Evolutionary conservation across 148 eudicot genomes (phyloP).

Genomic region (Agrostemma githago): DNA sequence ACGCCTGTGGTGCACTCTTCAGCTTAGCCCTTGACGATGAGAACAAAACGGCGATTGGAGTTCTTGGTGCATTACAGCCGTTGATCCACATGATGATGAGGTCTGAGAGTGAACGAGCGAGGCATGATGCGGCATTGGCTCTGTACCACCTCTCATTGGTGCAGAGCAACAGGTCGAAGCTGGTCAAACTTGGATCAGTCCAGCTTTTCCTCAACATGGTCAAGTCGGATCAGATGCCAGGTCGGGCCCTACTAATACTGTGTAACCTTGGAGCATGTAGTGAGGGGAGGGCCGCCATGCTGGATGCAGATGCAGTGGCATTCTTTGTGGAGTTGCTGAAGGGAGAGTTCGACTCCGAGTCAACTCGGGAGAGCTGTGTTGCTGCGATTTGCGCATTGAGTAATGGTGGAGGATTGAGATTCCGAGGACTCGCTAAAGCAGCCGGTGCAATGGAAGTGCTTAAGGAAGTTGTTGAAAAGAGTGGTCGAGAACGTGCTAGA

Average conservation of each 20-base stretch:
- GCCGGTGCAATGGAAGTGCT: slow-evolving; percentile 63
- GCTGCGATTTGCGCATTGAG: slow-evolving; percentile 67
- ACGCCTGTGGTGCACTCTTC: slow-evolving; percentile 82
- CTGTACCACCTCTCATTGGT: slow-evolving; percentile 71
- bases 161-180: slow-evolving; percentile 65
- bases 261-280: slow-evolving; percentile 59
- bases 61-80: slow-evolving; percentile 70
- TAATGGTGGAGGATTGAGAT: slow-evolving; percentile 75
- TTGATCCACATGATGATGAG: slow-evolving; percentile 59
- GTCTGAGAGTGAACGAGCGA: slow-evolving; percentile 51
- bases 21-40: slow-evolving; percentile 75
- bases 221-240: slow-evolving; percentile 48
- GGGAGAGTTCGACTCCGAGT: slow-evolving; percentile 47
- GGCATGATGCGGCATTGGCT: slow-evolving; percentile 80
- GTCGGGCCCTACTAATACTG: slow-evolving; percentile 55
- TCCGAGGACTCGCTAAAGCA: slow-evolving; percentile 67
- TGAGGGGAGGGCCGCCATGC: slow-evolving; percentile 80
- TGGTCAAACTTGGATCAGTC: slow-evolving; percentile 66
- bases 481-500: slow-evolving; percentile 32
- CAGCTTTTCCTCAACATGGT: slow-evolving; percentile 53
- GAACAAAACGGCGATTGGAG: slow-evolving; percentile 87
- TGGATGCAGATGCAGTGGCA: slow-evolving; percentile 69
- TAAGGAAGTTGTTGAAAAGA: slow-evolving; percentile 36
- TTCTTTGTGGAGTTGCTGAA: slow-evolving; percentile 47
- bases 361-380: slow-evolving; percentile 70